Evolutionary conservation across 2,329 filamentous ascomycete species (phyloP).

Genomic region (Hypoxylon sp.): DNA sequence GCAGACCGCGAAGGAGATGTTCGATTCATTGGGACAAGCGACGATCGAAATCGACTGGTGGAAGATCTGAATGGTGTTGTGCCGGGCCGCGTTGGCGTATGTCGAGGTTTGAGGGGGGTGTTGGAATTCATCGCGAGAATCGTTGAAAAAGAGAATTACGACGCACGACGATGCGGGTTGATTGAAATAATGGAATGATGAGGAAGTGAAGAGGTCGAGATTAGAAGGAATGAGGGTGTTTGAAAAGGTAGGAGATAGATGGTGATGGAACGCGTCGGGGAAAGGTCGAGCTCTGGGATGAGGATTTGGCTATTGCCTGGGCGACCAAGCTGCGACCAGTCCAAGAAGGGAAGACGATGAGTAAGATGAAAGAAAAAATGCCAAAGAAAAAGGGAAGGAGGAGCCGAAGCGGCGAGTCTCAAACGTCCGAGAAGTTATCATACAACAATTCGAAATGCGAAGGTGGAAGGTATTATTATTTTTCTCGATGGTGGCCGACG

Average conservation of each 20-base stretch:
- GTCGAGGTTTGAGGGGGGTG: constrained; percentile 48
- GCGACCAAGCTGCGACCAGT: constrained; percentile 31
- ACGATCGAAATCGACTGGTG: constrained; percentile 50
- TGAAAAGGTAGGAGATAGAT: background rate
- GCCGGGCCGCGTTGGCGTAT: constrained; percentile 47
- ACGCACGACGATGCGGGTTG: constrained; percentile 26
- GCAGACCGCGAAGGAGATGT: constrained; percentile 44
- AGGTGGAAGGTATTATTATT: constrained; percentile 9
- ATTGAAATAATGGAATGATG: constrained; percentile 13
- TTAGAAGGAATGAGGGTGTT: constrained; percentile 3
- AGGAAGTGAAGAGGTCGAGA: background rate
- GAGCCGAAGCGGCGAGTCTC: constrained; percentile 29
- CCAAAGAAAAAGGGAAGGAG: constrained; percentile 30
- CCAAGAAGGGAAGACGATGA: constrained; percentile 9
- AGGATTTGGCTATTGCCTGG: constrained; percentile 13
- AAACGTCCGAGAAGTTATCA: constrained; percentile 24
- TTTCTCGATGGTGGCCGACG: constrained; percentile 28
- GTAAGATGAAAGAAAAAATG: constrained; percentile 7
- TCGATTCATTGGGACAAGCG: constrained; percentile 49
- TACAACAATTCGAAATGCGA: constrained; percentile 33
- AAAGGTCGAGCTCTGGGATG: constrained; percentile 18
- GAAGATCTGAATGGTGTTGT: constrained; percentile 49
- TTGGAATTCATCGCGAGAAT: constrained; percentile 45
- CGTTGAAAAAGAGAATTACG: constrained; percentile 10
- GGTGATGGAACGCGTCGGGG: constrained; percentile 37